phyloP scores from a whole-genome alignment of 164 flowering plant species.

The Akebia trifoliata region DNA sequence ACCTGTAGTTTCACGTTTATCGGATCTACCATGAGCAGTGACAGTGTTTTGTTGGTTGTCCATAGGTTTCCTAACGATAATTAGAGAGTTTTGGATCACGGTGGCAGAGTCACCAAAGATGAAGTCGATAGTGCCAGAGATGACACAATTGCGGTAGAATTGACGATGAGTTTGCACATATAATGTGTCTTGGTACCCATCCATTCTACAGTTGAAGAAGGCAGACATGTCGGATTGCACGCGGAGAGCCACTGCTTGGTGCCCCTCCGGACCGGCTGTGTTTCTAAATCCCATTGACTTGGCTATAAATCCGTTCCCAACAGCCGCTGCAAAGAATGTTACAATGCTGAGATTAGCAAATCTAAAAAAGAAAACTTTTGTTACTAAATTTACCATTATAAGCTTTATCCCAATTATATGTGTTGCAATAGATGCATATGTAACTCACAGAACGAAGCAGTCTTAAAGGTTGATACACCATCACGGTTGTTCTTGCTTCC shows the following conservation, averaged over 20 bases:
- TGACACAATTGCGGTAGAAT: slow-evolving; percentile 38
- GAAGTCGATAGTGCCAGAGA: slow-evolving; percentile 43
- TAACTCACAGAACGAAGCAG: slow-evolving; percentile 40
- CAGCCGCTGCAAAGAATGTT: slow-evolving; percentile 25
- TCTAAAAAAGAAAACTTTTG: too few species aligned
- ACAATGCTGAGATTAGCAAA: background rate
- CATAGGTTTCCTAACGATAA: slow-evolving; percentile 31
- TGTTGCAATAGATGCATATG: too few species aligned
- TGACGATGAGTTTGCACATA: slow-evolving; percentile 35
- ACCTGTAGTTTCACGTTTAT: slow-evolving; percentile 18
- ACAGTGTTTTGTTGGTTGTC: slow-evolving; percentile 27
- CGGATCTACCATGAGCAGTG: slow-evolving; percentile 34
- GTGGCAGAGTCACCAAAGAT: slow-evolving; percentile 38
- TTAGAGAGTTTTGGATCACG: slow-evolving; percentile 40
- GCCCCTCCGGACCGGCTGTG: slow-evolving; percentile 37
- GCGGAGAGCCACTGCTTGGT: slow-evolving; percentile 41
- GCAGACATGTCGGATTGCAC: slow-evolving; percentile 32
- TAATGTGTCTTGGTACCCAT: slow-evolving; percentile 42
- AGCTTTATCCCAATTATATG: too few species aligned
- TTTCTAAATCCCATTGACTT: slow-evolving; percentile 38
- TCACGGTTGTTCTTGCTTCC: slow-evolving; percentile 25
- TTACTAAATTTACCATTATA: too few species aligned
- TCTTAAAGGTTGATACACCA: slow-evolving; percentile 21
- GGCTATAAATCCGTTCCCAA: slow-evolving; percentile 31
- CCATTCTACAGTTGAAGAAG: slow-evolving; percentile 34